Percentiles rank a stretch among this genome's conserved stretches.
Evolutionary conservation across 2,329 filamentous ascomycete genomes (phyloP).

Genomic region (Ophiostoma pallidulum): DNA sequence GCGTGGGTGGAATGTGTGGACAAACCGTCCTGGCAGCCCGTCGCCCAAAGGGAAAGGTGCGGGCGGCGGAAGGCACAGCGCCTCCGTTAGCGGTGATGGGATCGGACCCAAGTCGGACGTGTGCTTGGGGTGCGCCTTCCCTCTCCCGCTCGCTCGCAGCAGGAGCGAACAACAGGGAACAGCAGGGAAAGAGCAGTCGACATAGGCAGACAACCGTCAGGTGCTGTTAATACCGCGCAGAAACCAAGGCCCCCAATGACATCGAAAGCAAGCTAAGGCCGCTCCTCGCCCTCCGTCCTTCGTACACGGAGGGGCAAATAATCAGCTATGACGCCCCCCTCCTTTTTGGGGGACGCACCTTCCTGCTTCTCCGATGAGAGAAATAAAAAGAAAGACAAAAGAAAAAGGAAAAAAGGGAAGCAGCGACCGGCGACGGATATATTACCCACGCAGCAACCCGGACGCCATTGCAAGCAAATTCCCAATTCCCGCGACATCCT

Average conservation of each 20-base stretch:
- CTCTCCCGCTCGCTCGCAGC: background rate
- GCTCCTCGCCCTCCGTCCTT: too few relatives aligned
- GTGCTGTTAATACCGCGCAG: too few relatives aligned
- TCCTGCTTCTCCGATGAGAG: background rate
- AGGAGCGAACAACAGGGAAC: background rate
- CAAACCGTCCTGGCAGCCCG: too few relatives aligned
- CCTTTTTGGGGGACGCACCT: background rate
- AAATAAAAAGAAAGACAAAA: background rate
- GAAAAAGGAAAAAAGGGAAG: background rate
- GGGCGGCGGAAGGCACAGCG: too few relatives aligned
- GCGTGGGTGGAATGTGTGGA: constrained; percentile 3
- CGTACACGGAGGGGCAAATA: background rate
- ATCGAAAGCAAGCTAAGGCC: too few relatives aligned
- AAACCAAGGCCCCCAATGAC: too few relatives aligned
- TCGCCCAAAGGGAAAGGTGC: too few relatives aligned
- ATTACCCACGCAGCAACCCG: constrained; percentile 6
- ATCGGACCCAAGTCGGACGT: constrained; percentile 3
- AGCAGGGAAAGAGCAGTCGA: too few relatives aligned
- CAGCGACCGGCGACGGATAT: constrained; percentile 4
- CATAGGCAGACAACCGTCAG: too few relatives aligned
- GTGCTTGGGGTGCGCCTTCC: background rate
- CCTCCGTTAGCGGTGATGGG: constrained; percentile 2
- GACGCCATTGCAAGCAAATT: too few relatives aligned
- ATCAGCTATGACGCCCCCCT: constrained; percentile 1
- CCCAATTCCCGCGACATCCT: too few relatives aligned